Evolutionary conservation across 441 rosid species (phyloP).

Genomic region (Populus tomentosa): DNA sequence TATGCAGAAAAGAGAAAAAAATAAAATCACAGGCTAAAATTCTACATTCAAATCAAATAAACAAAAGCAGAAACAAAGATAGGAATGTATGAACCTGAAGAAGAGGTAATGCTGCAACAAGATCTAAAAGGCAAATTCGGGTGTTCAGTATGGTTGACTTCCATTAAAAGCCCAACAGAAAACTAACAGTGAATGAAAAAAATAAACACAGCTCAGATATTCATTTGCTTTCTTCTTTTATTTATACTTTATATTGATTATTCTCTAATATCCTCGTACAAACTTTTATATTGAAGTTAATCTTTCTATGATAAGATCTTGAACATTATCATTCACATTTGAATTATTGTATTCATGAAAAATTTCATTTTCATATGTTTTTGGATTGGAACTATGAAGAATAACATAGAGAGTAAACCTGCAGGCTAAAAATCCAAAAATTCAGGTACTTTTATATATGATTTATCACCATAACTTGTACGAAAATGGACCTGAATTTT

Average conservation of each 20-base stretch:
- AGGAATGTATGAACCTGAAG: too few relatives aligned
- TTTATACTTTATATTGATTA: too few relatives aligned
- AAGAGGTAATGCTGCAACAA: too few relatives aligned
- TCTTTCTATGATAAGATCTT: background rate
- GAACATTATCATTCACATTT: too few relatives aligned
- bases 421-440: background rate
- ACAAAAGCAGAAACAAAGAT: too few relatives aligned
- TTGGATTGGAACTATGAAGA: background rate
- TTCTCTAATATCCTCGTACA: background rate
- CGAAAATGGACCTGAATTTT: background rate
- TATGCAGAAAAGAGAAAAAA: background rate
- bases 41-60: too few relatives aligned
- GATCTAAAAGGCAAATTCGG: background rate
- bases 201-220: slow-evolving; percentile 26
- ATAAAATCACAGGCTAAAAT: too few relatives aligned
- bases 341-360: too few relatives aligned
- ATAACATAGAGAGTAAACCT: background rate
- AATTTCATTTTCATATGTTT: too few relatives aligned
- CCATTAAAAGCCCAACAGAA: background rate
- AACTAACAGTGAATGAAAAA: background rate
- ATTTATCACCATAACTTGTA: background rate
- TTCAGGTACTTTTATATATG: background rate
- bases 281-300: background rate
- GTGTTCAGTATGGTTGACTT: background rate
- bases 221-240: background rate